A percentile compares a stretch with the other conserved stretches of the same genome.
These are phyloP conservation scores for Trifolium pratense DNA, from an alignment of 306 rosid genomes.

Conservation along the genomic window DNA sequence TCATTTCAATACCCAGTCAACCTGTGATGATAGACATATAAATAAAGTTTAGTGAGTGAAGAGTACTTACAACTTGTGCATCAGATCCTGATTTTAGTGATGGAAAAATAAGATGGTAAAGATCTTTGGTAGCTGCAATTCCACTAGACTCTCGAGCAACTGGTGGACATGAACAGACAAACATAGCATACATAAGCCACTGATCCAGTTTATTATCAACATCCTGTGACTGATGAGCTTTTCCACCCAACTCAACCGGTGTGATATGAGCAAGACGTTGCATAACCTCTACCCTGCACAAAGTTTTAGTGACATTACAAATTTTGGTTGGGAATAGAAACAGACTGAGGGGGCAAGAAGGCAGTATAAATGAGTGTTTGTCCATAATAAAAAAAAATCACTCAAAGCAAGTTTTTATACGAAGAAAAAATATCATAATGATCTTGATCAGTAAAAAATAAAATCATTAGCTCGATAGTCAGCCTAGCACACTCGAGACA, in stretches of 20 bases:
- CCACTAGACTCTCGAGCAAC: constrained; percentile 70
- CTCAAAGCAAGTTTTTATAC: neutral
- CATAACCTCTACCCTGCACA: constrained; percentile 85
- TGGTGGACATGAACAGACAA: constrained; percentile 95
- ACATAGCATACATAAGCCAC: constrained; percentile 99
- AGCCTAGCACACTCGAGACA: constrained; percentile 29
- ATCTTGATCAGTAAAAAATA: neutral
- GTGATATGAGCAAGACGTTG: constrained; percentile 95
- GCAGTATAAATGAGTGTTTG: neutral
- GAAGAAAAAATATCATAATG: neutral
- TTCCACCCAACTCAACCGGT: constrained; percentile 94
- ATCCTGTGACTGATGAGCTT: constrained; percentile 93
- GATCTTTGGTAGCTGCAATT: constrained; percentile 72
- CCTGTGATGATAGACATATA: constrained; percentile 28
- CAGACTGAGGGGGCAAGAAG: neutral
- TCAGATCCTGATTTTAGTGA: constrained; percentile 94
- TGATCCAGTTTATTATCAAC: constrained; percentile 94
- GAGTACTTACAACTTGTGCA: constrained; percentile 75
- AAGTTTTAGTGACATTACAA: constrained; percentile 36
- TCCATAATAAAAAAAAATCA: constrained; percentile 3
- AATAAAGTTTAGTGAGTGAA: constrained; percentile 34
- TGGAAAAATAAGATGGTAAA: constrained; percentile 89
- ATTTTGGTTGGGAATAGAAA: constrained; percentile 27
- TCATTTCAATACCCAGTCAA: constrained; percentile 30
- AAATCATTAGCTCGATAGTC: neutral